A percentile compares a stretch with the other conserved stretches of the same genome.
These are phyloP conservation scores for Aspergillus uvarum DNA, from an alignment of 2,329 filamentous ascomycete species.

Conservation along the genomic window DNA sequence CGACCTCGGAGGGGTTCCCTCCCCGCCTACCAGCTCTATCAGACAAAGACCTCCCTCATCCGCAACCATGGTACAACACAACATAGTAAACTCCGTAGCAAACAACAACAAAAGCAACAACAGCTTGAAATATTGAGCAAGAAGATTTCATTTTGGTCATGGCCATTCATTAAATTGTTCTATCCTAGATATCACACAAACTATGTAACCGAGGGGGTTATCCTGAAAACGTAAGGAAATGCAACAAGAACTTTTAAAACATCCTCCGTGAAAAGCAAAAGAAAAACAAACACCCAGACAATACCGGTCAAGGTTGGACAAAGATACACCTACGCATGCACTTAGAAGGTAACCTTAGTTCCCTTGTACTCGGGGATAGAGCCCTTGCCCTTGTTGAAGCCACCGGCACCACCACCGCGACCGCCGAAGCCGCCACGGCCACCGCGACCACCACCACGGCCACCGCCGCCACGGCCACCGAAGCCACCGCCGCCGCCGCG, in stretches of 20 bases:
- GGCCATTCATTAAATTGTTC: constrained; percentile 10
- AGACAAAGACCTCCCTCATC: neutral
- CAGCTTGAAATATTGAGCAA: neutral
- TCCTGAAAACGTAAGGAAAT: neutral
- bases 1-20: neutral
- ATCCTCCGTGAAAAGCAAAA: neutral
- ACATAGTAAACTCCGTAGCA: too few species aligned
- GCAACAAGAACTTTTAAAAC: neutral
- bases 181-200: constrained; percentile 2
- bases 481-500: constrained; percentile 55
- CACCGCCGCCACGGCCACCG: constrained; percentile 46
- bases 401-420: constrained; percentile 45
- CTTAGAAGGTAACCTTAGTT: constrained; percentile 72
- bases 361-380: constrained; percentile 70
- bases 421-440: constrained; percentile 53
- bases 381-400: constrained; percentile 50
- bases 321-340: constrained; percentile 9
- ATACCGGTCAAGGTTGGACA: neutral
- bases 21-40: neutral
- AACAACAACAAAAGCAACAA: too few species aligned
- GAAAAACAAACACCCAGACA: neutral
- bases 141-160: constrained; percentile 3
- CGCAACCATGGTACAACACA: neutral
- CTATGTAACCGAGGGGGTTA: neutral
- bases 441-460: constrained; percentile 51